These are phyloP conservation scores for Pyrenochaeta sp. DNA, from an alignment of 2,329 filamentous ascomycete species.

Conservation along the genomic window DNA sequence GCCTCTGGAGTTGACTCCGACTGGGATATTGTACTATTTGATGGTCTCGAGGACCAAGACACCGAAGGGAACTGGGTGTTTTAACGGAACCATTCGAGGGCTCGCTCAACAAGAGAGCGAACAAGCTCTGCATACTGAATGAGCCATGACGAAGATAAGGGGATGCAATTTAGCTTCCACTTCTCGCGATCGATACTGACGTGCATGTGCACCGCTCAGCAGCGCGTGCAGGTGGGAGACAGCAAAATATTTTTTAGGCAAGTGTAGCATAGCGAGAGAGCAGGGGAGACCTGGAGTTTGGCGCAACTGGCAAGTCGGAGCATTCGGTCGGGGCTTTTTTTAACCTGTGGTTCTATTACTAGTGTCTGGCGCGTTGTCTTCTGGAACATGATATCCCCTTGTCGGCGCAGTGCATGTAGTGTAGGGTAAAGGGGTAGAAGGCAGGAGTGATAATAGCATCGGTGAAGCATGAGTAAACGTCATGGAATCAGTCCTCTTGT, in stretches of 20 bases:
- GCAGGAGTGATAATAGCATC: too few species aligned
- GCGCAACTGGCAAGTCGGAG: background rate
- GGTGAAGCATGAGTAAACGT: too few species aligned
- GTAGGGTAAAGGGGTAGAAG: too few species aligned
- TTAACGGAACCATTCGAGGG: conserved; percentile 13
- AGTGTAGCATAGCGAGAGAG: conserved; percentile 5
- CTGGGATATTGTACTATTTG: conserved; percentile 46
- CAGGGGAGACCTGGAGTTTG: conserved; percentile 1
- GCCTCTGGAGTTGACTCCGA: conserved; percentile 25
- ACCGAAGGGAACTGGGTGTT: conserved; percentile 47
- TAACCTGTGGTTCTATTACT: conserved; percentile 9
- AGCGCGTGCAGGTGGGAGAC: conserved; percentile 1
- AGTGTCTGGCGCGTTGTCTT: conserved; percentile 5
- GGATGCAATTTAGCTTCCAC: background rate
- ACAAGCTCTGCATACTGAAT: too few species aligned
- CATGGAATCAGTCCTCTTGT: too few species aligned
- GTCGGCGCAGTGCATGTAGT: background rate
- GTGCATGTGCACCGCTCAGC: conserved; percentile 8
- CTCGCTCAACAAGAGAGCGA: background rate
- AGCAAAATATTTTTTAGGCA: conserved; percentile 7
- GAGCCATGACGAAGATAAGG: background rate
- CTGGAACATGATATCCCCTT: conserved; percentile 16
- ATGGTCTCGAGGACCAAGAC: conserved; percentile 44
- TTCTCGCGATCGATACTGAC: background rate
- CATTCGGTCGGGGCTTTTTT: background rate